A percentile compares a stretch with the other conserved stretches of the same genome.
These are phyloP conservation scores for Colletotrichum spinosum DNA, from an alignment of 2,329 filamentous ascomycete genomes.

Conservation along the genomic window DNA sequence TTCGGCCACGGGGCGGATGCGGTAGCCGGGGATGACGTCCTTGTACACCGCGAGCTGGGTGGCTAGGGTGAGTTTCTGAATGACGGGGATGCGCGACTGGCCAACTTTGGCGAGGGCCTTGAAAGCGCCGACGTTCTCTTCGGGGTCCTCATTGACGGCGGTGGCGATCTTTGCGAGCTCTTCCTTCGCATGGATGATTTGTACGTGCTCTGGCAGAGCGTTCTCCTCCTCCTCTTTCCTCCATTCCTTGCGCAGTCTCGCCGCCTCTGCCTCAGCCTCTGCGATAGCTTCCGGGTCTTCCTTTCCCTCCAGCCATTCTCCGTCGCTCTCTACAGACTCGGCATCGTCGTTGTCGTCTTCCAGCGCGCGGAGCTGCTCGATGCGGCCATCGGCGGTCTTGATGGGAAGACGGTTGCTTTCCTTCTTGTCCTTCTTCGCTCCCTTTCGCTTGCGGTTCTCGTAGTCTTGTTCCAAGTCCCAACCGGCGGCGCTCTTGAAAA, in stretches of 20 bases:
- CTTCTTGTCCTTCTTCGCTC: slow-evolving; percentile 76
- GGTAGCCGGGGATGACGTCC: slow-evolving; percentile 95
- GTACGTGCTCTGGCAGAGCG: slow-evolving; percentile 78
- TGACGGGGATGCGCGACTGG: slow-evolving; percentile 74
- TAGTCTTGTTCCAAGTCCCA: slow-evolving; percentile 96
- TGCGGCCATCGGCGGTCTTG: slow-evolving; percentile 81
- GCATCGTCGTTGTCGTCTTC: slow-evolving; percentile 70
- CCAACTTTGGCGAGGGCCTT: slow-evolving; percentile 82
- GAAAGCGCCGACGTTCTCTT: slow-evolving; percentile 86
- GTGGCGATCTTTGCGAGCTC: slow-evolving; percentile 87
- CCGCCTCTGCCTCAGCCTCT: slow-evolving; percentile 47
- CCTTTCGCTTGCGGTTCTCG: slow-evolving; percentile 81
- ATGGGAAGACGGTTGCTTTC: slow-evolving; percentile 85
- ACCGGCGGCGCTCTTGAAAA: slow-evolving; percentile 79
- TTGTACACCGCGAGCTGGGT: slow-evolving; percentile 93
- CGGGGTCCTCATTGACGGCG: slow-evolving; percentile 89
- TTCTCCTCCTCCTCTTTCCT: slow-evolving; percentile 61
- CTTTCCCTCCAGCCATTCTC: slow-evolving; percentile 72
- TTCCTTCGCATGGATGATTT: slow-evolving; percentile 90
- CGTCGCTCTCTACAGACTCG: slow-evolving; percentile 68
- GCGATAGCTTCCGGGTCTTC: slow-evolving; percentile 68
- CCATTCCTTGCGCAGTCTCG: slow-evolving; percentile 55
- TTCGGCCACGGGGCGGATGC: slow-evolving; percentile 85
- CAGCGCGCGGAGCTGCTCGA: slow-evolving; percentile 69
- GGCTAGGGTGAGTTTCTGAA: slow-evolving; percentile 87